phyloP scores from a whole-genome alignment of 495 filamentous ascomycete species.

The Hyaloscypha hepaticicola region DNA sequence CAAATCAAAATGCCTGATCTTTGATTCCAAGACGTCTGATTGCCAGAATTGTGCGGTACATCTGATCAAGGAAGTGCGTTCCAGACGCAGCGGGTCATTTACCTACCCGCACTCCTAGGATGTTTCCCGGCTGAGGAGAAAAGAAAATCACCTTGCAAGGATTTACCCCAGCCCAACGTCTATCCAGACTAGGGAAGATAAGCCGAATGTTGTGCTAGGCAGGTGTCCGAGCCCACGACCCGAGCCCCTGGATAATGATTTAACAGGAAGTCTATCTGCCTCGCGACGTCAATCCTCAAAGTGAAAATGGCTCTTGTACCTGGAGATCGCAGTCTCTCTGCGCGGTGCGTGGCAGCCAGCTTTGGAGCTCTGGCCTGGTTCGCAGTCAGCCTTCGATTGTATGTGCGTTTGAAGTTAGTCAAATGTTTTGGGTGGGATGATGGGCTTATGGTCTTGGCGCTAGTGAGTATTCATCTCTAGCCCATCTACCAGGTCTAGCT shows the following conservation, averaged over 20 bases:
- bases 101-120: no score
- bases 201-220: neutral
- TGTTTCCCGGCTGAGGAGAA: no score
- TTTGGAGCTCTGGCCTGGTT: constrained; percentile 6
- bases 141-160: no score
- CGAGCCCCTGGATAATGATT: neutral
- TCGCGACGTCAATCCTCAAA: neutral
- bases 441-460: constrained; percentile 4
- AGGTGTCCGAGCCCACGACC: neutral
- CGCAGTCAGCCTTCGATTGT: constrained; percentile 9
- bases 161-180: no score
- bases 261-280: neutral
- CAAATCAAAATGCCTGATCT: no score
- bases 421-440: constrained; percentile 12
- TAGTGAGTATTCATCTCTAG: constrained; percentile 7
- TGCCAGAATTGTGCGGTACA: no score
- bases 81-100: no score
- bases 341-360: neutral
- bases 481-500: neutral
- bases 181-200: no score
- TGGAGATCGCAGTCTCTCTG: constrained; percentile 4
- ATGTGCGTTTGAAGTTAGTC: constrained; percentile 5
- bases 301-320: constrained; percentile 2
- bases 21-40: no score
- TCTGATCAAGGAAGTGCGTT: no score